Percentiles rank a stretch among this genome's conserved stretches.
Evolutionary conservation across 352 stramenopile species (phyloP).

Genomic region (Paralagenidium karlingii): DNA sequence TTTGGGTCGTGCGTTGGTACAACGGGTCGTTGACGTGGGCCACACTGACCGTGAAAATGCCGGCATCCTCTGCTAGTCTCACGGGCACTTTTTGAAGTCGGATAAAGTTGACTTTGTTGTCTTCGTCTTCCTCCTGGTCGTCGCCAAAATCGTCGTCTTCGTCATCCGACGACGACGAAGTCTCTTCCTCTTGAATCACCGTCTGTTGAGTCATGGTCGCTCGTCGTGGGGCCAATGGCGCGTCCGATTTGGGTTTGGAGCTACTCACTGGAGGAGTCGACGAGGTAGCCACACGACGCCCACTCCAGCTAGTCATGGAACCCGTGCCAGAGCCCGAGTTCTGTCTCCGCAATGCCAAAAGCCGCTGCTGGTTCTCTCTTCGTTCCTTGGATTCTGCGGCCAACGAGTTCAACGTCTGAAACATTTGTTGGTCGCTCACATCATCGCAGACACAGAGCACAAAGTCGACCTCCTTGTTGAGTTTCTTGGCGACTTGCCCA

Average conservation of each 20-base stretch:
- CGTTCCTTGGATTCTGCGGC: constrained; percentile 60
- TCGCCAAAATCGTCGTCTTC: constrained; percentile 38
- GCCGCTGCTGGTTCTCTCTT: constrained; percentile 32
- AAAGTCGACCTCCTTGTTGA: constrained; percentile 72
- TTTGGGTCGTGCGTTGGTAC: too few relatives aligned
- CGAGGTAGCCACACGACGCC: neutral
- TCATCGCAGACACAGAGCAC: constrained; percentile 83
- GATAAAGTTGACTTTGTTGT: constrained; percentile 71
- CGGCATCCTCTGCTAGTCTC: constrained; percentile 43
- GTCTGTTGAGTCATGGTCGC: too few relatives aligned
- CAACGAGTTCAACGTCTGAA: constrained; percentile 74
- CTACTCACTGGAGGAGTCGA: neutral
- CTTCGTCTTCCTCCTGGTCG: constrained; percentile 22
- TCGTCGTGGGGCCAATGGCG: too few relatives aligned
- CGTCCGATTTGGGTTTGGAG: neutral
- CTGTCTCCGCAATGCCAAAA: too few relatives aligned
- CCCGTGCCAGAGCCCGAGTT: too few relatives aligned
- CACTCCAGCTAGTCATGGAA: too few relatives aligned
- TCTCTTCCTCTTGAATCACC: neutral
- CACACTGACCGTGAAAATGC: constrained; percentile 58
- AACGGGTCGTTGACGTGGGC: constrained; percentile 23
- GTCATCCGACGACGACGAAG: constrained; percentile 1
- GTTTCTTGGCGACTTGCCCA: constrained; percentile 43
- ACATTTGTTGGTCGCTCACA: constrained; percentile 85
- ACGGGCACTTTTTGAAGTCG: constrained; percentile 64